A percentile compares a stretch with the other conserved stretches of the same genome.
These are phyloP conservation scores for Chytriomyces confervae DNA, from an alignment of 192 early-diverging fungal species.

Conservation along the genomic window DNA sequence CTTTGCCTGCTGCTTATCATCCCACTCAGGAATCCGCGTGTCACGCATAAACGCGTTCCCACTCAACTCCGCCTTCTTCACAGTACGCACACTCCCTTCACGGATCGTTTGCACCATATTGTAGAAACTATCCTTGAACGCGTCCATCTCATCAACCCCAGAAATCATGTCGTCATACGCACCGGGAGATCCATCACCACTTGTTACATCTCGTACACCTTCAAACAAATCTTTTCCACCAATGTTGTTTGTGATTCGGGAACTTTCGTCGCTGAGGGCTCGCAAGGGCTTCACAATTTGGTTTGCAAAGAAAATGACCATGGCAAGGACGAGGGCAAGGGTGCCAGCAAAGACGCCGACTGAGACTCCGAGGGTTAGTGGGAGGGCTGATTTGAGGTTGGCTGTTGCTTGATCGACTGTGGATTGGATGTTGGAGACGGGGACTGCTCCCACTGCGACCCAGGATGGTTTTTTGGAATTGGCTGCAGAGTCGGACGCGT, in stretches of 20 bases:
- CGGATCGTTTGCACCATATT: slow-evolving; percentile 34
- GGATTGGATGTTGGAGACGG: slow-evolving; percentile 32
- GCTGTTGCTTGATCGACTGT: slow-evolving; percentile 36
- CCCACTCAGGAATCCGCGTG: slow-evolving; percentile 16
- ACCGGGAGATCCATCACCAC: background rate
- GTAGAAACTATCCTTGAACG: slow-evolving; percentile 38
- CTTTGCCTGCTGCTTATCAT: background rate
- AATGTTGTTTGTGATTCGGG: slow-evolving; percentile 42
- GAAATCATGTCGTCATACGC: background rate
- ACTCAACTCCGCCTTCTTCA: slow-evolving; percentile 13
- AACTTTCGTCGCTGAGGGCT: slow-evolving; percentile 27
- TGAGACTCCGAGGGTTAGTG: slow-evolving; percentile 14
- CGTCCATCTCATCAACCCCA: slow-evolving; percentile 43
- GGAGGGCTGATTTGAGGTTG: slow-evolving; percentile 27
- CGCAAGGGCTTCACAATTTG: slow-evolving; percentile 27
- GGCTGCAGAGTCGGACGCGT: slow-evolving; percentile 8
- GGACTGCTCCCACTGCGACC: slow-evolving; percentile 35
- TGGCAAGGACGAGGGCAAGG: slow-evolving; percentile 31
- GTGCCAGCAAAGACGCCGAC: slow-evolving; percentile 39
- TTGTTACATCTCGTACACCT: slow-evolving; percentile 28
- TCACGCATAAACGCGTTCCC: slow-evolving; percentile 26
- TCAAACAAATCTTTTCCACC: slow-evolving; percentile 37
- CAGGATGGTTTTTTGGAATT: slow-evolving; percentile 5
- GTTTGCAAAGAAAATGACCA: slow-evolving; percentile 29
- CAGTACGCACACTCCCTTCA: slow-evolving; percentile 12